A percentile compares a stretch with the other conserved stretches of the same genome.
phyloP scores from a whole-genome alignment of 176 grass and related monocot genomes.

The Chloris gayana region DNA sequence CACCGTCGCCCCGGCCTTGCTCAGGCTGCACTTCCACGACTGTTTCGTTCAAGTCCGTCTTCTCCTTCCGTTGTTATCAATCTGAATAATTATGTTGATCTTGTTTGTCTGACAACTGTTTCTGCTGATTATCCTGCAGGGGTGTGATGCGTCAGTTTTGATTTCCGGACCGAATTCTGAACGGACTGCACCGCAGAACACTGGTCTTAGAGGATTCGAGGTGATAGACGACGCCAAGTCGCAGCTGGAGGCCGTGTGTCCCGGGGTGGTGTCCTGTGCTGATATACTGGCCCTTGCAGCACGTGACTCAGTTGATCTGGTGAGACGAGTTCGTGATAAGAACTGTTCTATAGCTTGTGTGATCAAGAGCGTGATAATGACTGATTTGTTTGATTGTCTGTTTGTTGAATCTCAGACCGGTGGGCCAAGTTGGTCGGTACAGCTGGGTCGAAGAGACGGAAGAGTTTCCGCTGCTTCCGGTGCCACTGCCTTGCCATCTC shows the following conservation, averaged over 20 bases:
- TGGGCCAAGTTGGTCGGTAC: conserved; percentile 79
- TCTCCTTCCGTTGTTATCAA: neutral
- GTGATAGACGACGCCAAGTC: conserved; percentile 79
- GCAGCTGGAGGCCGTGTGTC: conserved; percentile 65
- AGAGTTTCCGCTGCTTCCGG: conserved; percentile 63
- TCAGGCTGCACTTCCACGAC: conserved; percentile 90
- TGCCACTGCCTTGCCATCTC: conserved; percentile 61
- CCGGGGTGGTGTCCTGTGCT: conserved; percentile 76
- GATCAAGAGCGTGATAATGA: neutral
- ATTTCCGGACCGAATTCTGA: conserved; percentile 68
- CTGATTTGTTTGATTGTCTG: neutral
- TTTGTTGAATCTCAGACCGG: conserved; percentile 41
- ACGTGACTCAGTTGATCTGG: conserved; percentile 72
- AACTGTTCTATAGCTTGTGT: neutral
- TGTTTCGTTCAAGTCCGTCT: conserved; percentile 76
- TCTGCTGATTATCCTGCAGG: conserved; percentile 34
- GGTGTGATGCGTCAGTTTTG: conserved; percentile 75
- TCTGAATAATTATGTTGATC: neutral
- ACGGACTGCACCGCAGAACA: conserved; percentile 62
- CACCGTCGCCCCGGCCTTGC: conserved; percentile 67
- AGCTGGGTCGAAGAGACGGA: conserved; percentile 81
- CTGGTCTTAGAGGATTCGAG: conserved; percentile 72
- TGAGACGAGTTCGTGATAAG: conserved; percentile 34
- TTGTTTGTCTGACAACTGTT: neutral
- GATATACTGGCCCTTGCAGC: conserved; percentile 74